Evolutionary conservation across 2,329 filamentous ascomycete genomes (phyloP), one percentile per base, ranked within the genome.

Genomic region (Emergomyces pasteurianus): DNA sequence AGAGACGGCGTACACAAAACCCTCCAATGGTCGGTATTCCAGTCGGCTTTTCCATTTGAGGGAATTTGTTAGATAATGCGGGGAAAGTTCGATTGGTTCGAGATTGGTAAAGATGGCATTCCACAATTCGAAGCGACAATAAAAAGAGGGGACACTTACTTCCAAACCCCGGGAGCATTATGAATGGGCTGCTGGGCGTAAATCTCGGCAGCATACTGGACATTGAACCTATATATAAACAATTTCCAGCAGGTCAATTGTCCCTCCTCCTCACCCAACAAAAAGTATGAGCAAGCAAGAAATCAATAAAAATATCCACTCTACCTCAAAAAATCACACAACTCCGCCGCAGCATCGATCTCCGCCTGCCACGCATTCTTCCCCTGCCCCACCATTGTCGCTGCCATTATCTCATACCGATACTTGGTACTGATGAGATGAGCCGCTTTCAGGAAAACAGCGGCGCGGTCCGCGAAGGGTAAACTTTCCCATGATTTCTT

Each of bases 281-380:
- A 26, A 18, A 52, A 18, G n/a, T 31, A 50, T 8, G 21, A 34
- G 46, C 28, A n/a, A 50, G 3, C 38, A 31, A 57, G 8, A 16
- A 53, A 42, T n/a, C n/a, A n/a, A n/a, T n/a, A n/a, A n/a, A 26
- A 14, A 36, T 26, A 34, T n/a, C 38, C 16, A 53, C 63, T 47
- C 57, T 3, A 80, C 71, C 91, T 85, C 72, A 97, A 79, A 77
- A 97, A 97, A 74, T 99, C 92, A 67, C 85, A 87, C 68, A 95
- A 78, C 80, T 99, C 94, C 9, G 92, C 92, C 21, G 92, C 92
- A 46, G 92, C 83, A 75, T 97, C 92, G 65, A 97, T 97, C 81
- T 99, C 92, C n/a, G 94, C 92, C 77, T 99, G 92, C 91, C 91
- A 97, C 55, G 90, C 90, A 74, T 96, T 97, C 84, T 97, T 97